A percentile compares a stretch with the other conserved stretches of the same genome.
phyloP scores from a whole-genome alignment of 345 rosid species.

The Citrus hindsii region DNA sequence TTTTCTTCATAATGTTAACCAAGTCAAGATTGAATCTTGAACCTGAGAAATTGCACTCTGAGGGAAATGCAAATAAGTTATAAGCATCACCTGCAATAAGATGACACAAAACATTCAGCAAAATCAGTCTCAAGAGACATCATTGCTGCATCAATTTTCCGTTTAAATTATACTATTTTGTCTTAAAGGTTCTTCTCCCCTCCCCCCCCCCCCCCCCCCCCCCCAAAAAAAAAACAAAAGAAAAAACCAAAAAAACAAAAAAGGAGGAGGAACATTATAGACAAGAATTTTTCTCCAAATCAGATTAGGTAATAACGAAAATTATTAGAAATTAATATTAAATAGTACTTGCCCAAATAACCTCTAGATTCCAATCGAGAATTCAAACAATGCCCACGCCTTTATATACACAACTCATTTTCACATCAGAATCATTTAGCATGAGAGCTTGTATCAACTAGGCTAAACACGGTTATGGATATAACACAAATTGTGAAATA shows the following conservation, averaged over 20 bases:
- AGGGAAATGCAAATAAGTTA: conserved; percentile 89
- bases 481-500: background rate
- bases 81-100: conserved; percentile 57
- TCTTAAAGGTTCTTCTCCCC: background rate
- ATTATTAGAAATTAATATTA: background rate
- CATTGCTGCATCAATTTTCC: background rate
- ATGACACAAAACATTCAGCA: background rate
- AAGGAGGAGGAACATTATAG: background rate
- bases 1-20: conserved; percentile 69
- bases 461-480: background rate
- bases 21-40: conserved; percentile 68
- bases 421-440: background rate
- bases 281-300: background rate
- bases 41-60: conserved; percentile 97
- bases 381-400: background rate
- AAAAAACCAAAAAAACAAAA: no score
- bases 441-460: background rate
- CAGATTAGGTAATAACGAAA: background rate
- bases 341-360: background rate
- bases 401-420: background rate
- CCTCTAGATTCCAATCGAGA: background rate
- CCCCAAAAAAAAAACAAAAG: no score
- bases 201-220: background rate
- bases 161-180: background rate
- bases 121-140: background rate